Conservation (phyloP, 2,329 filamentous ascomycete species). For the Fusarium avenaceum region DNA sequence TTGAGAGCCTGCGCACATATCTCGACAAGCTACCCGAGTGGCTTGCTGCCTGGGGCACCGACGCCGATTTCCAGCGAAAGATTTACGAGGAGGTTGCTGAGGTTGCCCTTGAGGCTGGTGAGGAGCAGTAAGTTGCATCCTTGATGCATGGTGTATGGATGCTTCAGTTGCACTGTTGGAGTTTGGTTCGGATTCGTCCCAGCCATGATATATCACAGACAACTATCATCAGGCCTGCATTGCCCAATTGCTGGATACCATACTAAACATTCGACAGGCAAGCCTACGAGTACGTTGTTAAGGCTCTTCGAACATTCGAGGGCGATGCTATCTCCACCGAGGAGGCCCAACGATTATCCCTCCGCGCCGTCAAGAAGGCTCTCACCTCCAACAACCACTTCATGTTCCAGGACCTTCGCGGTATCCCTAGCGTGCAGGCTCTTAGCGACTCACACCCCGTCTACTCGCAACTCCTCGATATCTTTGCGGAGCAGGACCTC, state of each 20-base stretch:
- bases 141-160: slow-evolving; percentile 5
- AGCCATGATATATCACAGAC: background rate
- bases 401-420: slow-evolving; percentile 85
- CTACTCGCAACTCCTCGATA: slow-evolving; percentile 92
- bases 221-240: background rate
- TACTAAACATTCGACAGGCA: slow-evolving; percentile 57
- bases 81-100: slow-evolving; percentile 87
- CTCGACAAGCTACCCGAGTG: slow-evolving; percentile 86
- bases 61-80: slow-evolving; percentile 85
- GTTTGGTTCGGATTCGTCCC: background rate
- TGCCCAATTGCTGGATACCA: slow-evolving; percentile 5
- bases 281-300: slow-evolving; percentile 76
- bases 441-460: slow-evolving; percentile 86
- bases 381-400: slow-evolving; percentile 69
- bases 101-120: slow-evolving; percentile 81
- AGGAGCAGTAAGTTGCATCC: slow-evolving; percentile 73
- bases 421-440: slow-evolving; percentile 85
- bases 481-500: slow-evolving; percentile 93
- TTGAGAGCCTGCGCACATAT: slow-evolving; percentile 86
- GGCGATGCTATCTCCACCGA: slow-evolving; percentile 68
- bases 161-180: background rate
- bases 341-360: slow-evolving; percentile 71
- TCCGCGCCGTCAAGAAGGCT: slow-evolving; percentile 68
- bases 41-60: slow-evolving; percentile 85
- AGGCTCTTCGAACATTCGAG: slow-evolving; percentile 72